A percentile compares a stretch with the other conserved stretches of the same genome.
phyloP scores from a whole-genome alignment of 1,139 yeast species.

The Eremothecium gossypii region DNA sequence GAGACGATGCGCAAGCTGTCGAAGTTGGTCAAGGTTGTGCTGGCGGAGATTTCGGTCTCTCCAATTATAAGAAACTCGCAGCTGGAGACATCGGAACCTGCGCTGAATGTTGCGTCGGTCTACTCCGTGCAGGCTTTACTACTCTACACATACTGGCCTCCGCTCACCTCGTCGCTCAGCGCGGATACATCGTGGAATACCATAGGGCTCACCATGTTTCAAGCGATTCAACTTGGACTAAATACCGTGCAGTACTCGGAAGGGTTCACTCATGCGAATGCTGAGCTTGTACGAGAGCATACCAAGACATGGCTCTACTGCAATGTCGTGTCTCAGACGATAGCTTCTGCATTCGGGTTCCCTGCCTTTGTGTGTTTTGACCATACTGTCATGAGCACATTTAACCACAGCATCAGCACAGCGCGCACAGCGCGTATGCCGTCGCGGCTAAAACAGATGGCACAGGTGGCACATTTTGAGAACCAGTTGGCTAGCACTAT shows the following conservation, averaged over 20 bases:
- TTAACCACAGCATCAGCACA: constrained; percentile 8
- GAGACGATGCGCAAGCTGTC: constrained; percentile 47
- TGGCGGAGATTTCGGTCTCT: constrained; percentile 81
- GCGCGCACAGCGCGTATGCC: constrained; percentile 4
- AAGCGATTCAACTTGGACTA: constrained; percentile 83
- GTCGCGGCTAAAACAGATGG: constrained; percentile 62
- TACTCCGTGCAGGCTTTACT: constrained; percentile 90
- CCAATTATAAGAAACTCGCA: constrained; percentile 83
- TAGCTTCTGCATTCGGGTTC: constrained; percentile 88
- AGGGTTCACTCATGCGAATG: constrained; percentile 41
- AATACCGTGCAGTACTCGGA: constrained; percentile 63
- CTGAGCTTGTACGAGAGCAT: constrained; percentile 59
- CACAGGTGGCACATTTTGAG: constrained; percentile 75
- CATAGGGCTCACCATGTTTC: constrained; percentile 83
- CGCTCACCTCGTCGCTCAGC: constrained; percentile 82
- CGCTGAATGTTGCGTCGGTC: constrained; percentile 83
- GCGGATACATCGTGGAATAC: constrained; percentile 96
- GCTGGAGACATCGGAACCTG: constrained; percentile 64
- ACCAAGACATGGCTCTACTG: constrained; percentile 89
- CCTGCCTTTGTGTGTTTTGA: constrained; percentile 89
- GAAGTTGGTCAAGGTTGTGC: constrained; percentile 60
- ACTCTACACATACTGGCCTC: constrained; percentile 90
- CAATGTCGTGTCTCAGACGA: constrained; percentile 78
- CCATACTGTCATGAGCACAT: constrained; percentile 47
- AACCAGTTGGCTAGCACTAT: constrained; percentile 75